Conservation (phyloP, 2,329 filamentous ascomycete species). For the Phoma sp. region DNA sequence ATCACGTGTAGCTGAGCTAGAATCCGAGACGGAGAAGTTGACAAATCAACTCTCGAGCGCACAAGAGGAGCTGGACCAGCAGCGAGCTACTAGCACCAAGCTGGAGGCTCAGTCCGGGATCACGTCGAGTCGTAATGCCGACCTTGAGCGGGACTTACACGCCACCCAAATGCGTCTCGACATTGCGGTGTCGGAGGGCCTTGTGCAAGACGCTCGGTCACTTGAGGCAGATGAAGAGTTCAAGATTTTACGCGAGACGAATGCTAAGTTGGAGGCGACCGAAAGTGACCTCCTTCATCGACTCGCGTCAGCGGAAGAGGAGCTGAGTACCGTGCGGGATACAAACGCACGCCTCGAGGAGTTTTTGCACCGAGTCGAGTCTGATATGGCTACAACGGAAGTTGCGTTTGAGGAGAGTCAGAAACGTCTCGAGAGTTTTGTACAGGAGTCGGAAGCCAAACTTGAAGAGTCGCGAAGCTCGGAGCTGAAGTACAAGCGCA, state of each 20-base stretch:
- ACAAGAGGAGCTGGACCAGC: slow-evolving; percentile 19
- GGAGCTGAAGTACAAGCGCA: slow-evolving; percentile 41
- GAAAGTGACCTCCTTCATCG: slow-evolving; percentile 38
- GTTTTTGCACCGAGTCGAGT: slow-evolving; percentile 40
- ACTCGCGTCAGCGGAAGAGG: slow-evolving; percentile 41
- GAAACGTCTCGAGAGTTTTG: slow-evolving; percentile 34
- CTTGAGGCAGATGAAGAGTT: slow-evolving; percentile 40
- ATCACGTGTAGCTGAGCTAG: slow-evolving; percentile 23
- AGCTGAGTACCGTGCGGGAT: slow-evolving; percentile 35
- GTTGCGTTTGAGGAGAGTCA: slow-evolving; percentile 40
- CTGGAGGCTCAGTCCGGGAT: slow-evolving; percentile 18
- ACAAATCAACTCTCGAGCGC: slow-evolving; percentile 21
- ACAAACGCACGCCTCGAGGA: slow-evolving; percentile 42
- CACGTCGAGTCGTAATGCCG: slow-evolving; percentile 8
- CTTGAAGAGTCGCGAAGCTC: slow-evolving; percentile 34
- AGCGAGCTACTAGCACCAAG: slow-evolving; percentile 17
- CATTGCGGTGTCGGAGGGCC: slow-evolving; percentile 30
- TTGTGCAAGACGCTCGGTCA: slow-evolving; percentile 24
- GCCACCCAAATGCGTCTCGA: slow-evolving; percentile 31
- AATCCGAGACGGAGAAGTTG: slow-evolving; percentile 28
- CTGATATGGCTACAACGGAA: slow-evolving; percentile 40
- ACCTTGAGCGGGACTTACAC: slow-evolving; percentile 28
- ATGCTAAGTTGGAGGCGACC: slow-evolving; percentile 34
- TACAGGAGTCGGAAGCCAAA: slow-evolving; percentile 39
- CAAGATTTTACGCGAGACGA: slow-evolving; percentile 32